phyloP scores from a whole-genome alignment of 495 filamentous ascomycete genomes.

The Tuber magnatum region DNA sequence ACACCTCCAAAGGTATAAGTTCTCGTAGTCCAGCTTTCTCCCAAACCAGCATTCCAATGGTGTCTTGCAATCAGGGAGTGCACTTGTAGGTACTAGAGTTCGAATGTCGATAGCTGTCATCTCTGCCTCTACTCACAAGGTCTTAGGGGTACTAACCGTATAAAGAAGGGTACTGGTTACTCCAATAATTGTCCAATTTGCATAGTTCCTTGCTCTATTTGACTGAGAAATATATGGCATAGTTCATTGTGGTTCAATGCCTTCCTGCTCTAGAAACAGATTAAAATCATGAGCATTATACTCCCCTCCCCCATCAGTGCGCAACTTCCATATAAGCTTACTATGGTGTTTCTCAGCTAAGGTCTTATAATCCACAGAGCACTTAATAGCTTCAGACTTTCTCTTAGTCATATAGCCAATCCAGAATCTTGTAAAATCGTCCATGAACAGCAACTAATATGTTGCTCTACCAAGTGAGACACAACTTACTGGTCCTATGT shows the following conservation, averaged over 20 bases:
- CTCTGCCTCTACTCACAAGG: not conserved
- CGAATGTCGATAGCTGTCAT: not conserved
- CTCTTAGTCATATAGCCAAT: not conserved
- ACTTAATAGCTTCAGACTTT: not conserved
- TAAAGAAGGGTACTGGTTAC: not conserved
- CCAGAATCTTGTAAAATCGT: not conserved
- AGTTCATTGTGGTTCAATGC: not conserved
- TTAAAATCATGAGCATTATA: not conserved
- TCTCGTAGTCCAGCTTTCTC: not conserved
- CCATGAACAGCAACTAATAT: not conserved
- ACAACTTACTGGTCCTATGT: too few relatives aligned
- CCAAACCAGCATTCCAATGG: not conserved
- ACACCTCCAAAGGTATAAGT: slow-evolving; percentile 5
- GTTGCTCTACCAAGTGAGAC: too few relatives aligned
- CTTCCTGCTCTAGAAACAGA: not conserved
- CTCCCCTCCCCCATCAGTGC: not conserved
- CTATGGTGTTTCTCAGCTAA: not conserved
- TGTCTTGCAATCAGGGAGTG: not conserved
- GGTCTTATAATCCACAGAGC: not conserved
- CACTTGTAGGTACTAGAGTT: not conserved
- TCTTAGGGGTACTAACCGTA: not conserved
- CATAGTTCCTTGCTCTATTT: not conserved
- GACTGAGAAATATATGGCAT: not conserved
- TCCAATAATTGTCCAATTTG: not conserved
- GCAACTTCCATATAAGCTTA: not conserved